Evolutionary conservation across 176 grass and related monocot species (phyloP), one percentile per base, ranked within the genome.

Genomic region (Dactylis glomerata): DNA sequence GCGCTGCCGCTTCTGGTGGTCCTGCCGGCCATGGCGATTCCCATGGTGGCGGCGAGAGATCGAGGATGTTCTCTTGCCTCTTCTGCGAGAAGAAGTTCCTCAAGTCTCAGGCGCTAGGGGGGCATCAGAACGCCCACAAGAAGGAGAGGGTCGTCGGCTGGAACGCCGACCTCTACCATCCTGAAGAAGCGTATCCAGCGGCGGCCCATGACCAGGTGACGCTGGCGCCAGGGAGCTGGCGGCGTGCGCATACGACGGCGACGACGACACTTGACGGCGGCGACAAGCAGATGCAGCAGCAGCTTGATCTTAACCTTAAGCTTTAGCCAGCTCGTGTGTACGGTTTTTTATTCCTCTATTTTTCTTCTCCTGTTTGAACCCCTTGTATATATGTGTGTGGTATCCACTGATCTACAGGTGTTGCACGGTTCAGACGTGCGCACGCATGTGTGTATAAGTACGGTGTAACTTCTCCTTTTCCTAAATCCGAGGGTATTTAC

Each of bases 271-370:
- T 22, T 22, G 64, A 37, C 32, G 64, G 17, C 31, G 64, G 32
- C 32, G 17, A 67, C 7, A 66, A 36, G 63, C 62, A 65, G 62
- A 34, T 65, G 63, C 63, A 66, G 63, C 62, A 56, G 52, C 54
- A 67, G 63, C 64, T 67, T 37, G 64, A 67, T 67, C 64, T 67
- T 22, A 67, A 67, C 64, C 64, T 67, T 67, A 67, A 67, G 64
- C 64, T 67, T 67, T 67, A 67, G 32, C 56, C 9, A 37, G 16
- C 17, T 67, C 63, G 31, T 66, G 30, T 36, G 63, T 66, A 34
- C 17, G 63, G 15, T 19, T 20, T 66, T 20, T 10, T 36, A 2
- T 19, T 65, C 62, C 30, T 63, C 32, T 27, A 3, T 6, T 31
- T 31, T 62, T 62, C 24, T 62, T 15, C 24, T 28, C 57, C 57